Conservation (phyloP, 306 rosid genomes). For the Abrus precatorius region DNA sequence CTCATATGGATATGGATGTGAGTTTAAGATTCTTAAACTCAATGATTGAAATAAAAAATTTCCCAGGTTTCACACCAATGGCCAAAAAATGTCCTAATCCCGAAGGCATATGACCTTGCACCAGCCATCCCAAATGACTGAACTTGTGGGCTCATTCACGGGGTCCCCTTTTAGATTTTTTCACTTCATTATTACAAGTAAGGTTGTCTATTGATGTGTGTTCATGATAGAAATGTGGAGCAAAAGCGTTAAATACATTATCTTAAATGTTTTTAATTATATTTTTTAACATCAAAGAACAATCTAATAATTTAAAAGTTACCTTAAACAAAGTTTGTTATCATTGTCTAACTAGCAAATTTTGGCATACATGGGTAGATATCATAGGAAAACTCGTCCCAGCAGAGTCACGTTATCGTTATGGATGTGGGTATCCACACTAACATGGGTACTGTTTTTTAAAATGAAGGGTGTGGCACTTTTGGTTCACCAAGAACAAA, state of each 20-base stretch:
- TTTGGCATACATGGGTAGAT: background rate
- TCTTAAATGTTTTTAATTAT: no score
- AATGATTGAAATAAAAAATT: conserved; percentile 31
- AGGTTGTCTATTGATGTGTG: background rate
- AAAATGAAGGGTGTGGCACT: background rate
- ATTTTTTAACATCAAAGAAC: background rate
- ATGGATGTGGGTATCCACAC: background rate
- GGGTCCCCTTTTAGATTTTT: conserved; percentile 13
- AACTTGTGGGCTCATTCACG: conserved; percentile 37
- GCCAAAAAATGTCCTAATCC: conserved; percentile 24
- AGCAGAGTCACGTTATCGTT: background rate
- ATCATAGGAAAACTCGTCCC: background rate
- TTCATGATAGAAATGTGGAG: background rate
- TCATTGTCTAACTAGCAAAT: background rate
- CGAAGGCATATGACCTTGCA: conserved; percentile 26
- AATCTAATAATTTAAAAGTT: background rate
- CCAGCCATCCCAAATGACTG: conserved; percentile 24
- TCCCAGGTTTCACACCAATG: conserved; percentile 43
- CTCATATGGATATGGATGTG: background rate
- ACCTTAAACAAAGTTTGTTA: background rate
- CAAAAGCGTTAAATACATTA: background rate
- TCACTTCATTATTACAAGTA: background rate
- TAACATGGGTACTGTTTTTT: background rate
- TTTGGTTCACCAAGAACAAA: background rate
- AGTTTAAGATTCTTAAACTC: conserved; percentile 25